phyloP scores from a whole-genome alignment of 2,329 filamentous ascomycete genomes.

The Hypoxylon sp. region DNA sequence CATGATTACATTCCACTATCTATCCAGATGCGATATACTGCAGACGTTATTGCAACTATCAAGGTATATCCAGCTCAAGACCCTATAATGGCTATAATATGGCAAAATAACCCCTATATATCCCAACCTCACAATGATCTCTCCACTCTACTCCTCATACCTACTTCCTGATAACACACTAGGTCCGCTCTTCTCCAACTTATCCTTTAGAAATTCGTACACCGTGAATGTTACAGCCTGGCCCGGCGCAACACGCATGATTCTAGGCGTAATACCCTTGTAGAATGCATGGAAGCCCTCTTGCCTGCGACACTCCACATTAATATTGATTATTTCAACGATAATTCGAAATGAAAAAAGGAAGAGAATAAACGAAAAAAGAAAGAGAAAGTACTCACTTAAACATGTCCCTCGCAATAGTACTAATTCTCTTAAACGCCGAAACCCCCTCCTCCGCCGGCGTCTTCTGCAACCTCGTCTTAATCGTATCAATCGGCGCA shows the following conservation, averaged over 20 bases:
- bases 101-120: not conserved
- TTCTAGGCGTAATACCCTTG: conserved; percentile 97
- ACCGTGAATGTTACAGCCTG: conserved; percentile 86
- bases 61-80: conserved; percentile 14
- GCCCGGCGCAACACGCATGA: conserved; percentile 97
- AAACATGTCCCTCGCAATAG: conserved; percentile 88
- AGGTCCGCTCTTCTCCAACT: conserved; percentile 76
- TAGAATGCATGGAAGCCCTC: conserved; percentile 97
- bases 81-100: not conserved
- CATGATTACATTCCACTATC: conserved; percentile 29
- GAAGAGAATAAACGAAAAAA: not conserved
- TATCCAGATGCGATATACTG: conserved; percentile 29
- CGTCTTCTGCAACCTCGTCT: conserved; percentile 93
- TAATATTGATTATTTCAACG: no score
- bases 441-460: conserved; percentile 85
- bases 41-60: not conserved
- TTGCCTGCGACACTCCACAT: conserved; percentile 68
- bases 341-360: no score
- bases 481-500: conserved; percentile 98
- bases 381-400: conserved; percentile 64
- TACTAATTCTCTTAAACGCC: conserved; percentile 82
- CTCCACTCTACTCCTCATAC: conserved; percentile 73
- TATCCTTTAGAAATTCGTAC: conserved; percentile 82
- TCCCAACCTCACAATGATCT: not conserved
- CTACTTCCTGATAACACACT: conserved; percentile 71